Percentiles rank a stretch among this genome's conserved stretches.
Conservation (phyloP, 1,139 yeast species). For the Geotrichum histeridarum region DNA sequence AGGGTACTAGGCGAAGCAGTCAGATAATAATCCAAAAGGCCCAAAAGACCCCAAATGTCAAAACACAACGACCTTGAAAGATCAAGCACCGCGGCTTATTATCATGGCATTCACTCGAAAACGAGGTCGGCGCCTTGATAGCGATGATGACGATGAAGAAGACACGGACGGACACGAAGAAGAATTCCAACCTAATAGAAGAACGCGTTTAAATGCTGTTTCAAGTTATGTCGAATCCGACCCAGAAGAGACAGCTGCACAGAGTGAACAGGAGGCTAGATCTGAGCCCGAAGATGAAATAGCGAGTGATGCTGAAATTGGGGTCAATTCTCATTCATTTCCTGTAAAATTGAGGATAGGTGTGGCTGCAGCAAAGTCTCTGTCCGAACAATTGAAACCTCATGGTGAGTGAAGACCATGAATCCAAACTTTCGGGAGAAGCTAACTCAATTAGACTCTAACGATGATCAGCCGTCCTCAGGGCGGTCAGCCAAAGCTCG, state of each 20-base stretch:
- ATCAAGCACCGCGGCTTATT: not conserved
- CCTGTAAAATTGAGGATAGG: slow-evolving; percentile 7
- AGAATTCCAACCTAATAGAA: not conserved
- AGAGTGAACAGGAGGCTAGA: not conserved
- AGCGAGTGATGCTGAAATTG: not conserved
- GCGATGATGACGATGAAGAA: slow-evolving; percentile 6
- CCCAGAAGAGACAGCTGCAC: slow-evolving; percentile 1
- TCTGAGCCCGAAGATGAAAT: not conserved
- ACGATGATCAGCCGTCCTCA: too few relatives aligned
- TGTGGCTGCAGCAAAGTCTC: slow-evolving; percentile 3
- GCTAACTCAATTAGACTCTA: too few relatives aligned
- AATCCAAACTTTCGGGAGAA: too few relatives aligned
- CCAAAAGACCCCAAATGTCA: not conserved
- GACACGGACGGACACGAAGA: not conserved
- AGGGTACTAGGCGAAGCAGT: not conserved
- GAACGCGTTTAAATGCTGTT: slow-evolving; percentile 1
- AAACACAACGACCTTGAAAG: not conserved
- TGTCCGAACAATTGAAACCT: slow-evolving; percentile 1
- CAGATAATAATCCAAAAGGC: not conserved
- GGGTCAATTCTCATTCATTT: not conserved
- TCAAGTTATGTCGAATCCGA: slow-evolving; percentile 9
- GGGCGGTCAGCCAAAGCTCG: too few relatives aligned
- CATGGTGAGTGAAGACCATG: not conserved
- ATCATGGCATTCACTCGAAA: slow-evolving; percentile 8
- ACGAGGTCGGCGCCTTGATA: slow-evolving; percentile 1